Evolutionary conservation across 164 flowering plant species (phyloP).

Genomic region (Chimonanthus salicifolius): DNA sequence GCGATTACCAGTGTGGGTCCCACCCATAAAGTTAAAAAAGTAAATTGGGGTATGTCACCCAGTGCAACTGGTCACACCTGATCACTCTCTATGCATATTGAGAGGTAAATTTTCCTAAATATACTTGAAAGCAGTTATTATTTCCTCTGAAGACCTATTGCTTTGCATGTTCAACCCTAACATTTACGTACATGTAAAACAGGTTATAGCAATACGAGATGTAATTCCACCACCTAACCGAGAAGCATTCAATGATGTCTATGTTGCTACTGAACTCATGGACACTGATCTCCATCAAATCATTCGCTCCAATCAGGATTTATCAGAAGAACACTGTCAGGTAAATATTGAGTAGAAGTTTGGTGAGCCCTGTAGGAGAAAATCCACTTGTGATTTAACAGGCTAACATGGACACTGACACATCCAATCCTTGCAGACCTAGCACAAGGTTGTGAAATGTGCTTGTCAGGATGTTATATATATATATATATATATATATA

Average conservation of each 20-base stretch:
- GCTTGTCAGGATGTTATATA: no score
- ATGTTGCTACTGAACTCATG: conserved; percentile 85
- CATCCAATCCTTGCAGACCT: not conserved
- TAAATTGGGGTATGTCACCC: no score
- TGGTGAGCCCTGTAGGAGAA: not conserved
- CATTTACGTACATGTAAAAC: conserved; percentile 8
- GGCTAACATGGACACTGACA: not conserved
- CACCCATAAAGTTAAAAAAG: no score
- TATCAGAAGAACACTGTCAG: conserved; percentile 95
- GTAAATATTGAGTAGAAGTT: conserved; percentile 23
- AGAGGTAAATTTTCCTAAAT: no score
- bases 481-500: no score
- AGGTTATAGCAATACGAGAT: conserved; percentile 76
- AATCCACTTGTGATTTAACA: not conserved
- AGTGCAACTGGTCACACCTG: no score
- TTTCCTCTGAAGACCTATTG: no score
- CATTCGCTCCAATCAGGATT: conserved; percentile 75
- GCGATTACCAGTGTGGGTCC: no score
- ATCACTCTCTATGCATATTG: no score
- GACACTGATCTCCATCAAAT: conserved; percentile 97
- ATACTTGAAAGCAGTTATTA: no score
- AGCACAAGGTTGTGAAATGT: not conserved
- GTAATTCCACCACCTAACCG: conserved; percentile 82
- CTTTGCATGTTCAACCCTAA: not conserved
- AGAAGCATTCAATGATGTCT: conserved; percentile 81